phyloP scores from a whole-genome alignment of 1,284 basidiomycete species.

The Rhodotorula sp. region DNA sequence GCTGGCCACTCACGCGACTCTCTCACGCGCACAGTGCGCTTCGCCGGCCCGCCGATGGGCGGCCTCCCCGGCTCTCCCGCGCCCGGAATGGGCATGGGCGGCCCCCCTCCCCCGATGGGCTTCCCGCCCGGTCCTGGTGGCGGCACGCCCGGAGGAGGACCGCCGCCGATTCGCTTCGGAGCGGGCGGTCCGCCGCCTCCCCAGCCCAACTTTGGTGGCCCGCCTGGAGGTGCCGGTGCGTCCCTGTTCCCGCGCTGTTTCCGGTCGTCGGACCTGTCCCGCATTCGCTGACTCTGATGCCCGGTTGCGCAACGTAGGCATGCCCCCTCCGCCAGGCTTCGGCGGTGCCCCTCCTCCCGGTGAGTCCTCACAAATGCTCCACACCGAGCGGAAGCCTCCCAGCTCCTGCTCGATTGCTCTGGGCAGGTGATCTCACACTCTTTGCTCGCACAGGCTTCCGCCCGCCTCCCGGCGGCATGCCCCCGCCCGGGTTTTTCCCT shows the following conservation, averaged over 20 bases:
- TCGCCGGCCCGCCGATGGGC: slow-evolving; percentile 18
- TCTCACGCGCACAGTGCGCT: slow-evolving; percentile 16
- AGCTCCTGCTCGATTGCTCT: background rate
- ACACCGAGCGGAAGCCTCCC: too few species aligned
- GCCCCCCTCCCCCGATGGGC: slow-evolving; percentile 1
- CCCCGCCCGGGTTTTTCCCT: slow-evolving; percentile 31
- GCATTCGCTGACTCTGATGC: background rate
- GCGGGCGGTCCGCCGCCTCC: slow-evolving; percentile 46
- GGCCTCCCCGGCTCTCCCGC: slow-evolving; percentile 4
- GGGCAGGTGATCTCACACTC: background rate
- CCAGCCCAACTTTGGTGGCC: slow-evolving; percentile 48
- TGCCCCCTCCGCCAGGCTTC: slow-evolving; percentile 55
- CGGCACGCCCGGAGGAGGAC: background rate
- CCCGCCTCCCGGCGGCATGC: slow-evolving; percentile 30
- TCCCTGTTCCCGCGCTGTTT: too few species aligned
- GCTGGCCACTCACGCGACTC: background rate
- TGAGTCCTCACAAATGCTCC: background rate
- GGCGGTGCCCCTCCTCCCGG: slow-evolving; percentile 48
- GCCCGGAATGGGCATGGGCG: slow-evolving; percentile 1
- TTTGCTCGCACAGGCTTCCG: slow-evolving; percentile 19
- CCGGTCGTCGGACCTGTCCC: too few species aligned
- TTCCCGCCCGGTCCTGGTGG: background rate
- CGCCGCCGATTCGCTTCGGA: slow-evolving; percentile 48
- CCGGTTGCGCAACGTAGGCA: background rate
- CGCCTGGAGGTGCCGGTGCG: slow-evolving; percentile 41